Conservation (phyloP, 352 stramenopile species). For the Albugo candida region DNA sequence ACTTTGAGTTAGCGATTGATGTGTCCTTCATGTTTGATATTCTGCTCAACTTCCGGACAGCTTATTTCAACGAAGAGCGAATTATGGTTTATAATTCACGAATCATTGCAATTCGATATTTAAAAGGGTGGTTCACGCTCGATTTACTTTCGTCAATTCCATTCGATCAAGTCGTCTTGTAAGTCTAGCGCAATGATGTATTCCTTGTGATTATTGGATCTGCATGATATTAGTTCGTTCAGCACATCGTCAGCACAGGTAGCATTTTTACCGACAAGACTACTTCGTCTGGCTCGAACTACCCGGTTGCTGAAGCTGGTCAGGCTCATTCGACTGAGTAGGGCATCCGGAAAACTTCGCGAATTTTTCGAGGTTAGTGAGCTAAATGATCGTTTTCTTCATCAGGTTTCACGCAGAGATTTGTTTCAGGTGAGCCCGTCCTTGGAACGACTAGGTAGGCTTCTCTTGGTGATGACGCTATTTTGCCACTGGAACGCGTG, state of each 20-base stretch:
- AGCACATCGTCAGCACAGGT: conserved; percentile 6
- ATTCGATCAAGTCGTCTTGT: conserved; percentile 23
- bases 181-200: conserved; percentile 13
- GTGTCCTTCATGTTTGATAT: conserved; percentile 78
- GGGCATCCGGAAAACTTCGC: conserved; percentile 51
- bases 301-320: conserved; percentile 8
- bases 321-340: conserved; percentile 79
- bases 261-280: conserved; percentile 1
- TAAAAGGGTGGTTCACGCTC: conserved; percentile 47
- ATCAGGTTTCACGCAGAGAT: too few relatives aligned
- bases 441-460: conserved; percentile 34
- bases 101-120: conserved; percentile 39
- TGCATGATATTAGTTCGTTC: conserved; percentile 12
- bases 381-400: too few relatives aligned
- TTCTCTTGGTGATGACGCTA: conserved; percentile 53
- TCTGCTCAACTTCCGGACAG: conserved; percentile 69
- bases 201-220: conserved; percentile 6
- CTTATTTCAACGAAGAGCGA: conserved; percentile 56
- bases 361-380: conserved; percentile 8
- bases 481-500: conserved; percentile 77
- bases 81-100: conserved; percentile 39
- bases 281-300: background rate
- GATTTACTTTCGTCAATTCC: conserved; percentile 64
- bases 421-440: conserved; percentile 51
- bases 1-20: conserved; percentile 68